Percentiles rank a stretch among this genome's conserved stretches.
Evolutionary conservation across 805 yeast genomes (phyloP).

Genomic region (Saturnispora halmiae): DNA sequence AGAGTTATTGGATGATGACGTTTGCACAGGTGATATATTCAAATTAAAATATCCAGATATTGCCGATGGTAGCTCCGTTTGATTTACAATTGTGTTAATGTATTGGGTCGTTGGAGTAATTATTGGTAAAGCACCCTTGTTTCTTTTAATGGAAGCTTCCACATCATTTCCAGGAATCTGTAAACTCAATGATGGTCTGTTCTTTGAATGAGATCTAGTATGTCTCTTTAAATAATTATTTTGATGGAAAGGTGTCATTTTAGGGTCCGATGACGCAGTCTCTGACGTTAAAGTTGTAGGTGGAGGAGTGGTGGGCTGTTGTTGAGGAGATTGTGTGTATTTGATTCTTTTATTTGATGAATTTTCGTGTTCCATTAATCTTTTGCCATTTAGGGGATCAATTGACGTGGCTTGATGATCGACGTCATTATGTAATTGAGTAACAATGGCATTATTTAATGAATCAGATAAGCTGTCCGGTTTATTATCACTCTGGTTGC

Average conservation of each 20-base stretch:
- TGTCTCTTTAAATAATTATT: background rate
- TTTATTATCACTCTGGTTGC: background rate
- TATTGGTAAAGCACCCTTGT: background rate
- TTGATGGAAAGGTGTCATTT: conserved; percentile 5
- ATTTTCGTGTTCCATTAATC: too few species aligned
- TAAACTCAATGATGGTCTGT: conserved; percentile 51
- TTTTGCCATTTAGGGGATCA: too few species aligned
- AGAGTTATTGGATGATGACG: conserved; percentile 15
- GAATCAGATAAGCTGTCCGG: background rate
- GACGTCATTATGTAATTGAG: conserved; percentile 5
- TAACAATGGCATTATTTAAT: conserved; percentile 5
- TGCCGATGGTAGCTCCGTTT: conserved; percentile 8
- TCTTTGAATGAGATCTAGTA: conserved; percentile 7
- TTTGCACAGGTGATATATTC: conserved; percentile 28
- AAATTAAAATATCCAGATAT: conserved; percentile 24
- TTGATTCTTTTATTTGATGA: background rate
- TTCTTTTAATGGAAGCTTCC: conserved; percentile 7
- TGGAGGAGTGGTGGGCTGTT: background rate
- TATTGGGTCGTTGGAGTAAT: conserved; percentile 16
- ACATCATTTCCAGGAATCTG: conserved; percentile 41
- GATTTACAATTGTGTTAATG: conserved; percentile 6
- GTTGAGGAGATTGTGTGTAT: background rate
- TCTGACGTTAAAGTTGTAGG: background rate
- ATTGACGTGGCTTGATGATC: background rate
- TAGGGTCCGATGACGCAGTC: background rate